Evolutionary conservation across 2,329 filamentous ascomycete genomes (phyloP), one percentile per base, ranked within the genome.

Genomic region (Pseudogymnoascus sp.): DNA sequence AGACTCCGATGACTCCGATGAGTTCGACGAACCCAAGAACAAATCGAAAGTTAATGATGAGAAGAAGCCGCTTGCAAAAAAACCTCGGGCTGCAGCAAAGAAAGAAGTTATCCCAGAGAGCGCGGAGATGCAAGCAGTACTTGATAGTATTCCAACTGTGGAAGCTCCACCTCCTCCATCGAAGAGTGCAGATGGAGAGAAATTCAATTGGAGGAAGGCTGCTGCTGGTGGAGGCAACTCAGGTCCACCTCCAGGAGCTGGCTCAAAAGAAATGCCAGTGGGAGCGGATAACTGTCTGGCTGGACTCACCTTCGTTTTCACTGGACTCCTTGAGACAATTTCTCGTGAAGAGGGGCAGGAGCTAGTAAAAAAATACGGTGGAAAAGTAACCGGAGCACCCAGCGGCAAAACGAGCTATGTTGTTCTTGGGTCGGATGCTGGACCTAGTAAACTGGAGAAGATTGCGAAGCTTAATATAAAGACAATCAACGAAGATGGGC

Each of bases 331-430:
- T 39, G 83, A 89, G 64, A 87, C 84, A 0, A 83, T 97, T 62
- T 87, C 89, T 48, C 86, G 94, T 64, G 92, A 96, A 5, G 92
- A 96, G 69, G 93, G 85, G 1, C 87, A 92, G 67, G 86, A 83
- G 45, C 79, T 99, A 15, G 90, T 97, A 62, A 99, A 99, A 74
- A 86, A 87, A 65, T 95, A 97, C 73, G 95, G 94, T 42, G 94
- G 94, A 60, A 97, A 96, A 75, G 87, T 96, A 25, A 96, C 88
- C 8, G 80, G 79, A 8, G 87, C 85, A 4, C 94, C 95, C 18
- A 97, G 93, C 72, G 89, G 87, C 71, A 97, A 96, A 75, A 99
- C 95, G 0, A 94, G 83, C 70, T 99, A 91, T 71, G 92, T 99
- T 52, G 90, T 99, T 13, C 82, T 99, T 2, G 94, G 94, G 45